Percentiles rank a stretch among this genome's conserved stretches.
phyloP scores from a whole-genome alignment of 148 eudicot genomes.

The Fagopyrum homotropicum region DNA sequence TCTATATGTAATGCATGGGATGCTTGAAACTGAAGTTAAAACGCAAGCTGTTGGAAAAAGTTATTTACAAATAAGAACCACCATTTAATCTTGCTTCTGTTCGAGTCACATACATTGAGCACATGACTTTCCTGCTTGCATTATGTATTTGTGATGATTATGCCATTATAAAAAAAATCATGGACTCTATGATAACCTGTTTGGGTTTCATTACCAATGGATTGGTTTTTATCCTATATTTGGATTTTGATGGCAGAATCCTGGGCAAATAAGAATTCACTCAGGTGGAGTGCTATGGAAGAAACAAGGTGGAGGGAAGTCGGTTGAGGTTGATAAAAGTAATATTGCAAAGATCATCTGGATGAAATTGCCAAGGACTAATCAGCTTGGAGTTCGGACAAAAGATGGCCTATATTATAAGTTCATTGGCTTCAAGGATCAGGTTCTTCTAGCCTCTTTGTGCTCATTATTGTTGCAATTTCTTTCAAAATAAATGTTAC shows the following conservation, averaged over 20 bases:
- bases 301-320: constrained; percentile 94
- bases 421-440: constrained; percentile 86
- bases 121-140: background rate
- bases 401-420: constrained; percentile 89
- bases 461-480: background rate
- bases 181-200: background rate
- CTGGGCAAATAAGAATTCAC: constrained; percentile 76
- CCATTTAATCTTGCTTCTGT: background rate
- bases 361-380: constrained; percentile 92
- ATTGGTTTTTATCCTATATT: background rate
- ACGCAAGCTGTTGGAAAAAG: background rate
- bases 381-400: constrained; percentile 76
- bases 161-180: background rate
- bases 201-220: background rate
- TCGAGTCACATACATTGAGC: background rate
- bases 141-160: background rate
- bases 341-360: constrained; percentile 61
- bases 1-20: background rate
- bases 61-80: background rate
- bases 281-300: constrained; percentile 81
- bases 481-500: background rate
- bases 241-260: constrained; percentile 44
- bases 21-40: background rate
- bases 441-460: constrained; percentile 28
- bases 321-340: constrained; percentile 73